Conservation (phyloP, 2,329 filamentous ascomycete species). For the Alternaria gaisen region DNA sequence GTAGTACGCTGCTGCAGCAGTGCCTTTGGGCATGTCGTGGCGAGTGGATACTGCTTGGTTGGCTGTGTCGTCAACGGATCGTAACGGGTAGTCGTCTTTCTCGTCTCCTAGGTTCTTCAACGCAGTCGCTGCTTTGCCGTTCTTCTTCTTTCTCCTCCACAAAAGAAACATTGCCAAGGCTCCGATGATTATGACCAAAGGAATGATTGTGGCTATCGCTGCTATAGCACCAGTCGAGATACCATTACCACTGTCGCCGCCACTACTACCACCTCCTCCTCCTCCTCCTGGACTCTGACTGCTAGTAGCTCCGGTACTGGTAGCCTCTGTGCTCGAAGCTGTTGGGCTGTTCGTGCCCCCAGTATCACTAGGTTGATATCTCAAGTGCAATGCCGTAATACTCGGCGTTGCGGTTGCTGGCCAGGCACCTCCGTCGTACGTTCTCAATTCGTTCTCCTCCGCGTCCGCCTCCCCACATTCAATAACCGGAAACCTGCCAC, state of each 20-base stretch:
- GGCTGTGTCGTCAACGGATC: not conserved
- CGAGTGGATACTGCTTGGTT: not conserved
- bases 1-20: not conserved
- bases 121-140: slow-evolving; percentile 8
- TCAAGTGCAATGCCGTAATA: slow-evolving; percentile 27
- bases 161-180: slow-evolving; percentile 25
- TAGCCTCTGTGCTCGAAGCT: not conserved
- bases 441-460: slow-evolving; percentile 27
- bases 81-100: slow-evolving; percentile 4
- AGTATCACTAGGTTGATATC: slow-evolving; percentile 25
- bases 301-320: not conserved
- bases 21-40: not conserved
- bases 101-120: slow-evolving; percentile 8
- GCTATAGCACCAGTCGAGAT: slow-evolving; percentile 73
- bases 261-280: slow-evolving; percentile 33
- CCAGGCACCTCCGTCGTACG: slow-evolving; percentile 23
- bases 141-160: slow-evolving; percentile 26
- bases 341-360: slow-evolving; percentile 8
- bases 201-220: slow-evolving; percentile 88
- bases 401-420: slow-evolving; percentile 19
- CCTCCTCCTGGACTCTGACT: not conserved
- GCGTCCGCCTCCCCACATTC: slow-evolving; percentile 34
- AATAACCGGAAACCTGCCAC: slow-evolving; percentile 20
- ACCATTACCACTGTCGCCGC: slow-evolving; percentile 48
- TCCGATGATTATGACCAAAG: slow-evolving; percentile 76